Evolutionary conservation across 257 asterid species (phyloP).

Genomic region (Datura wrightii): DNA sequence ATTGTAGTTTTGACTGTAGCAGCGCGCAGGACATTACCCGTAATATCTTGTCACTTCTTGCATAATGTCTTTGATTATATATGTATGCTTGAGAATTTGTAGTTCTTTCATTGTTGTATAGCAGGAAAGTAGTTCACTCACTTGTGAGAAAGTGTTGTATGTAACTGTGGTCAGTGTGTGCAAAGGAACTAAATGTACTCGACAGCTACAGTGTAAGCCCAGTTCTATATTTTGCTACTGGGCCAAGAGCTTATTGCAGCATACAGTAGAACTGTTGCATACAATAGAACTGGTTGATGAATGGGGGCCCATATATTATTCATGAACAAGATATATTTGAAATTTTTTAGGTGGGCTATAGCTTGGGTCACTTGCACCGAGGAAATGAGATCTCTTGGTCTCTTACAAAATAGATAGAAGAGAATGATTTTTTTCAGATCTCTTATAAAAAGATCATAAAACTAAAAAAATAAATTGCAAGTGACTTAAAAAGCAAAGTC

Average conservation of each 20-base stretch:
- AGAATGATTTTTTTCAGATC: no score
- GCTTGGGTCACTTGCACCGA: neutral
- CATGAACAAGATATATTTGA: neutral
- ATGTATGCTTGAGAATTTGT: neutral
- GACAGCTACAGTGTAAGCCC: neutral
- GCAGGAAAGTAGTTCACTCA: neutral
- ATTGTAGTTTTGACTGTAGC: neutral
- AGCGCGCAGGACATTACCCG: neutral
- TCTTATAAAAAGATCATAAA: no score
- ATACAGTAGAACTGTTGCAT: neutral
- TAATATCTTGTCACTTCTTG: neutral
- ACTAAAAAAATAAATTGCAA: no score
- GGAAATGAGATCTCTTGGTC: no score
- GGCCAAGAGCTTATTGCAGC: neutral
- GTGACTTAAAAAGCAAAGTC: no score
- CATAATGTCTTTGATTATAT: neutral
- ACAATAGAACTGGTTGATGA: neutral
- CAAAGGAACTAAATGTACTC: conserved; percentile 7
- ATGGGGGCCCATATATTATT: neutral
- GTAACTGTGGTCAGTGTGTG: neutral
- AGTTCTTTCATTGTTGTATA: neutral
- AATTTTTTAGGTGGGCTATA: neutral
- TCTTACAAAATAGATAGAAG: no score
- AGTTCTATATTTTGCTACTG: neutral
- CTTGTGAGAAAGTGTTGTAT: conserved; percentile 6